Evolutionary conservation across 73 alveolate species (phyloP).

Genomic region (Diophrys appendiculata): DNA sequence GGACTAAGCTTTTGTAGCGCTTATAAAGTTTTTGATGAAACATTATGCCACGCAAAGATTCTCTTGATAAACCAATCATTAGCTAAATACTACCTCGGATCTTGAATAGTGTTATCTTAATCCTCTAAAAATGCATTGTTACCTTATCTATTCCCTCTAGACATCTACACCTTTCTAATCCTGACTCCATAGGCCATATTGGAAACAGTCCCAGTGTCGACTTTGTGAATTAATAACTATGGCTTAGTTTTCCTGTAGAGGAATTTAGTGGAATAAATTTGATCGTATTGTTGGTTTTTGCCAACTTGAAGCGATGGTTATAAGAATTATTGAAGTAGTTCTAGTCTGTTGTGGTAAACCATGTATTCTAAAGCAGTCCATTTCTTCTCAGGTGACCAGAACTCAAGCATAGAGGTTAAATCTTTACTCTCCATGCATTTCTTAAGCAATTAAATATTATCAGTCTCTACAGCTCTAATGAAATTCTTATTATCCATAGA

Average conservation of each 20-base stretch:
- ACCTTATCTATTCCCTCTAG: conserved; percentile 97
- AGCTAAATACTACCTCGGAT: conserved; percentile 22
- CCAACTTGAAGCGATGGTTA: conserved; percentile 52
- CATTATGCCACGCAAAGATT: conserved; percentile 51
- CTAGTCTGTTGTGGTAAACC: conserved; percentile 65
- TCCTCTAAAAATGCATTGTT: conserved; percentile 95
- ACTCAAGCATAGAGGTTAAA: conserved; percentile 65
- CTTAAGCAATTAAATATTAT: conserved; percentile 63
- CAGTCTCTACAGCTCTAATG: conserved; percentile 78
- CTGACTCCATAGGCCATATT: conserved; percentile 86
- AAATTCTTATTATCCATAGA: conserved; percentile 71
- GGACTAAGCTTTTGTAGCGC: conserved; percentile 67
- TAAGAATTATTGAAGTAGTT: conserved; percentile 71
- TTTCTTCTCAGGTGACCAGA: conserved; percentile 76
- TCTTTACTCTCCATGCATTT: conserved; percentile 60
- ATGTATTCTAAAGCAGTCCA: conserved; percentile 77
- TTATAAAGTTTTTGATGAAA: conserved; percentile 61
- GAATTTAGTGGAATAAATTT: conserved; percentile 39
- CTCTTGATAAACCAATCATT: conserved; percentile 44
- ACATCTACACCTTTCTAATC: conserved; percentile 84
- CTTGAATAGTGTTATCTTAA: conserved; percentile 25
- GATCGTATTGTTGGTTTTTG: conserved; percentile 45
- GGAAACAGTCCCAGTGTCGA: conserved; percentile 85
- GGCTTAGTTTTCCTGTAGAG: conserved; percentile 50
- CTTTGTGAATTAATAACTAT: conserved; percentile 66